phyloP scores from a whole-genome alignment of 768 basidiomycete species.

The Podaxis carcinomalis region DNA sequence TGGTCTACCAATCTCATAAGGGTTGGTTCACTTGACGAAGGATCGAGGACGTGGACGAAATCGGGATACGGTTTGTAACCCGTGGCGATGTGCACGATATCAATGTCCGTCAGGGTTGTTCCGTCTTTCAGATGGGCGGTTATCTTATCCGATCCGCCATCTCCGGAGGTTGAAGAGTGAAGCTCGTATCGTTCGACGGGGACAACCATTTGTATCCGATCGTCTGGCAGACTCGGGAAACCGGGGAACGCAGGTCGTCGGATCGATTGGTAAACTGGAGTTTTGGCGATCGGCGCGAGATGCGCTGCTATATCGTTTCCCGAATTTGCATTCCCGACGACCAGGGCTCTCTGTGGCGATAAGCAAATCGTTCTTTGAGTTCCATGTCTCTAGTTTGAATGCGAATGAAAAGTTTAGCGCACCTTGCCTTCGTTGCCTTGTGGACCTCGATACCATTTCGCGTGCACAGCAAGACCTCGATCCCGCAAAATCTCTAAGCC shows the following conservation, averaged over 20 bases:
- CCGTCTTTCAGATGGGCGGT: constrained; percentile 34
- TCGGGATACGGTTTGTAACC: constrained; percentile 40
- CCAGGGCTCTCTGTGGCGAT: constrained; percentile 33
- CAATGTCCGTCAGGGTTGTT: constrained; percentile 32
- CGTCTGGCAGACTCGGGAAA: constrained; percentile 38
- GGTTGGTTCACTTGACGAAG: not conserved
- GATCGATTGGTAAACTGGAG: constrained; percentile 43
- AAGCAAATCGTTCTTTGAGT: too few species aligned
- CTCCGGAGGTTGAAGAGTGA: constrained; percentile 2
- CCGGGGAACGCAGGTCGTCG: constrained; percentile 34
- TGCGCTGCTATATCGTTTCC: constrained; percentile 50
- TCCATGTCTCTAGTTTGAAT: not conserved
- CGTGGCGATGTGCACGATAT: constrained; percentile 40
- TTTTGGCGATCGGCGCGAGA: constrained; percentile 29
- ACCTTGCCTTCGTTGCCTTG: constrained; percentile 33
- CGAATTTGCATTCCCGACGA: constrained; percentile 50
- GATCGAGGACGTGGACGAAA: constrained; percentile 34
- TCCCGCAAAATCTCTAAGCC: constrained; percentile 34
- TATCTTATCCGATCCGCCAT: constrained; percentile 19
- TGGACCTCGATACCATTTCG: constrained; percentile 38
- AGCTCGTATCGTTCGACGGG: constrained; percentile 31
- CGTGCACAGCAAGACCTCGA: constrained; percentile 35
- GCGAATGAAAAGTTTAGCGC: not conserved
- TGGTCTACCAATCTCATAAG: constrained; percentile 26
- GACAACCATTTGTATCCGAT: constrained; percentile 38